Evolutionary conservation across 768 basidiomycete genomes (phyloP).

Genomic region (Rhodotorula taiwanensis): DNA sequence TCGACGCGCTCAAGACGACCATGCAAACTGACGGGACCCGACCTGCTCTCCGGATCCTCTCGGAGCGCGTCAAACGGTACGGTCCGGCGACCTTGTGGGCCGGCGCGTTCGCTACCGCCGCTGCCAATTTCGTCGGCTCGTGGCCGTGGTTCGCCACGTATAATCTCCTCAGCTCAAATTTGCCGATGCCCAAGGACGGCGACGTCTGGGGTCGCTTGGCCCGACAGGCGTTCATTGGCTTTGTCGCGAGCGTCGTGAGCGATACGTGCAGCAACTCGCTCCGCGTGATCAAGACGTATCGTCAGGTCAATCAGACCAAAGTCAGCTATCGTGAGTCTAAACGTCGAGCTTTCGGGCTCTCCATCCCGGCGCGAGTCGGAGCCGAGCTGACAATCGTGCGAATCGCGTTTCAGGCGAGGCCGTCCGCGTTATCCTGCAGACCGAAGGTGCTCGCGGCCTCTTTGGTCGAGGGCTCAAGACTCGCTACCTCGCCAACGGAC

Average conservation of each 20-base stretch:
- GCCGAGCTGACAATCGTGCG: no score
- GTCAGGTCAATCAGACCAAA: constrained; percentile 76
- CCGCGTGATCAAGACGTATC: constrained; percentile 88
- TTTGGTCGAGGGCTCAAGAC: constrained; percentile 87
- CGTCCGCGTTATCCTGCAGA: constrained; percentile 64
- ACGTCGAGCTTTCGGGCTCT: constrained; percentile 24
- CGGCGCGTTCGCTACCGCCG: constrained; percentile 51
- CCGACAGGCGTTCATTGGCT: constrained; percentile 86
- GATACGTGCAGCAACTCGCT: constrained; percentile 83
- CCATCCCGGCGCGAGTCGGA: neutral
- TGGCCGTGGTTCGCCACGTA: constrained; percentile 35
- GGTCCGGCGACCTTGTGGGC: constrained; percentile 37
- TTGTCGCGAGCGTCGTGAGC: constrained; percentile 73
- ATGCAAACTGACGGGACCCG: constrained; percentile 73
- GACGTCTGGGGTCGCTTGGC: constrained; percentile 53
- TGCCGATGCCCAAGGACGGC: constrained; percentile 49
- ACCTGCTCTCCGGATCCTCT: constrained; percentile 53
- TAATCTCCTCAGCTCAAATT: constrained; percentile 25
- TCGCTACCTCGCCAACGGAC: constrained; percentile 77
- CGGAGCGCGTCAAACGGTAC: constrained; percentile 53
- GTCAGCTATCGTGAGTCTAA: constrained; percentile 71
- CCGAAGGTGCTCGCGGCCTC: constrained; percentile 70
- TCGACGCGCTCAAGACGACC: constrained; percentile 55
- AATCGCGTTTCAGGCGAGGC: constrained; percentile 59
- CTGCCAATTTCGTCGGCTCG: constrained; percentile 69